phyloP scores from a whole-genome alignment of 2,329 filamentous ascomycete species.

The Colletotrichum truncatum region DNA sequence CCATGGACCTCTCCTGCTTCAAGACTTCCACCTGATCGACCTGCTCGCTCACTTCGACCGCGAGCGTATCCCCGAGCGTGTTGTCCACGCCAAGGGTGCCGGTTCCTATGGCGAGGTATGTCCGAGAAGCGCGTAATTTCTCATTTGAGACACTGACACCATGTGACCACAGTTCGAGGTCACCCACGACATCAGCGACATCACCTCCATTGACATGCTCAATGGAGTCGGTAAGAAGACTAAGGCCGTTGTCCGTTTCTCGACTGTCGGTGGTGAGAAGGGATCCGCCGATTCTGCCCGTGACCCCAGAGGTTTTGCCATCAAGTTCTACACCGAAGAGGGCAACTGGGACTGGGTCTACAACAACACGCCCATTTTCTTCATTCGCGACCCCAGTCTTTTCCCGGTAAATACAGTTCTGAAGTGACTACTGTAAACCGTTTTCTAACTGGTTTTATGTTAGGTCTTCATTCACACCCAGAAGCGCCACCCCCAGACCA shows the following conservation, averaged over 20 bases:
- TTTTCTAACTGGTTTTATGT: neutral
- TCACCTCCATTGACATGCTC: conserved; percentile 63
- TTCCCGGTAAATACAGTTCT: conserved; percentile 60
- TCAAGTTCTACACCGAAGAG: conserved; percentile 78
- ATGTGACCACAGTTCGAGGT: conserved; percentile 51
- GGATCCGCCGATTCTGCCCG: conserved; percentile 77
- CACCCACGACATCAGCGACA: conserved; percentile 58
- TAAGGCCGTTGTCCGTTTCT: conserved; percentile 74
- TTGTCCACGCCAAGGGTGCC: conserved; percentile 67
- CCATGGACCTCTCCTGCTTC: conserved; percentile 68
- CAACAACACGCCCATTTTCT: conserved; percentile 83
- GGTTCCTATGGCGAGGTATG: conserved; percentile 59
- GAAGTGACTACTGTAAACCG: neutral
- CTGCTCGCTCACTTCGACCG: conserved; percentile 64
- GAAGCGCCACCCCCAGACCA: conserved; percentile 78
- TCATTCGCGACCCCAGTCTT: conserved; percentile 77
- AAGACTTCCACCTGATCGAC: conserved; percentile 73
- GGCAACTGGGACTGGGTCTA: conserved; percentile 79
- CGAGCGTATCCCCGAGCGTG: conserved; percentile 60
- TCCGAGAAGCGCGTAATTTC: too few species aligned
- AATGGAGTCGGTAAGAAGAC: conserved; percentile 74
- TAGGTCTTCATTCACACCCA: conserved; percentile 78
- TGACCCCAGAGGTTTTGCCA: conserved; percentile 76
- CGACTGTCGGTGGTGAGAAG: conserved; percentile 78
- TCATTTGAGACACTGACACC: neutral